Evolutionary conservation across 192 early-diverging fungal genomes (phyloP).

Genomic region (Podila horticola): DNA sequence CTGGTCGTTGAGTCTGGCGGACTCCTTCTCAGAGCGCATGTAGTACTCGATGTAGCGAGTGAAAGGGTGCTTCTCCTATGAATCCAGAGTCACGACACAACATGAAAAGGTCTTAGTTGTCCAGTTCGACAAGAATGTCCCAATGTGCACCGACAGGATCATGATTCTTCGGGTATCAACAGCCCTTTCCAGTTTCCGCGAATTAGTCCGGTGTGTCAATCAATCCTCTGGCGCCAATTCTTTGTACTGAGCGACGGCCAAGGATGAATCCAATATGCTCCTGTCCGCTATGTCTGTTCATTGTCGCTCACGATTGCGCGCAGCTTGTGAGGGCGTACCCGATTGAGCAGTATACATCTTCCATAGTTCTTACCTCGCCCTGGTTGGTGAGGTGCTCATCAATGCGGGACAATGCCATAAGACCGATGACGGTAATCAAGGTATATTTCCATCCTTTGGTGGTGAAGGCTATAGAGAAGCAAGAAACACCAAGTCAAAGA

Average conservation of each 20-base stretch:
- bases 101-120: no score
- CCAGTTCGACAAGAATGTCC: no score
- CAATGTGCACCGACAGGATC: no score
- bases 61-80: conserved; percentile 51
- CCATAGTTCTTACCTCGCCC: conserved; percentile 40
- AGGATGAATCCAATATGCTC: no score
- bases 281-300: not conserved
- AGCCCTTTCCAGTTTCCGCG: no score
- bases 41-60: conserved; percentile 54
- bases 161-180: no score
- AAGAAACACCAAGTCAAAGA: not conserved
- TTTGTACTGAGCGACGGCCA: no score
- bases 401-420: conserved; percentile 46
- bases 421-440: conserved; percentile 27
- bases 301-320: not conserved
- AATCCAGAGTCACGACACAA: not conserved
- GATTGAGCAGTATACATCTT: not conserved
- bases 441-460: conserved; percentile 35
- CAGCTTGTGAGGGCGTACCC: not conserved
- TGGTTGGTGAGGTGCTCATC: conserved; percentile 50
- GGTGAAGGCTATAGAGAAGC: conserved; percentile 23
- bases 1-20: conserved; percentile 38
- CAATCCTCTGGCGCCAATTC: no score
- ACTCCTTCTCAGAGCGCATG: conserved; percentile 52
- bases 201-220: no score